These are phyloP conservation scores for Sordariomycetes sp. DNA, from an alignment of 2,329 filamentous ascomycete species.

Conservation along the genomic window DNA sequence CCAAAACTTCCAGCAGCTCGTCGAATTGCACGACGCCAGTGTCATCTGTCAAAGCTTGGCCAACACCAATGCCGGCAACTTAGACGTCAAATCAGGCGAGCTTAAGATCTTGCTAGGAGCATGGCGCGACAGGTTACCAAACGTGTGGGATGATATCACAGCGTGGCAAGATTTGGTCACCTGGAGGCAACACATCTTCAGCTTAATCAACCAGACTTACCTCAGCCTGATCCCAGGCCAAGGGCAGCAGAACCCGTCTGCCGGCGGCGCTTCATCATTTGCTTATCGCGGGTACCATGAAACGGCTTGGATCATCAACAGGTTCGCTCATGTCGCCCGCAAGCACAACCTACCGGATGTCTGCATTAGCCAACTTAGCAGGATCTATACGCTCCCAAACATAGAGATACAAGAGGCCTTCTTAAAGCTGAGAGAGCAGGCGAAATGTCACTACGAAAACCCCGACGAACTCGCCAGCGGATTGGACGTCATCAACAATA, in stretches of 20 bases:
- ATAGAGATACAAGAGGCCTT: slow-evolving; percentile 99
- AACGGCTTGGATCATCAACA: slow-evolving; percentile 99
- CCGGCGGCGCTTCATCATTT: slow-evolving; percentile 78
- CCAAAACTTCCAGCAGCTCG: slow-evolving; percentile 95
- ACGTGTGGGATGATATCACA: slow-evolving; percentile 99
- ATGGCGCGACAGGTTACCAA: slow-evolving; percentile 91
- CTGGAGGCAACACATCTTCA: slow-evolving; percentile 98
- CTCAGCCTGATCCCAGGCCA: slow-evolving; percentile 73
- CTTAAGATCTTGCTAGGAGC: slow-evolving; percentile 87
- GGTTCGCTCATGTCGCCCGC: slow-evolving; percentile 92
- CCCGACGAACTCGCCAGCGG: slow-evolving; percentile 84
- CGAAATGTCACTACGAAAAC: slow-evolving; percentile 98
- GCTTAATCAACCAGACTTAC: slow-evolving; percentile 91
- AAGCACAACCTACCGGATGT: slow-evolving; percentile 97
- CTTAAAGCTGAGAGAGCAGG: slow-evolving; percentile 95
- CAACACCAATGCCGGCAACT: slow-evolving; percentile 71
- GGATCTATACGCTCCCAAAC: slow-evolving; percentile 97
- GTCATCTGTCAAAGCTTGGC: slow-evolving; percentile 90
- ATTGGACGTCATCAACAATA: slow-evolving; percentile 98
- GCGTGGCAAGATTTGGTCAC: slow-evolving; percentile 99
- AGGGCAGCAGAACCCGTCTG: slow-evolving; percentile 62
- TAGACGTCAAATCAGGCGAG: slow-evolving; percentile 92
- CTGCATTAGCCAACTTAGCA: slow-evolving; percentile 91
- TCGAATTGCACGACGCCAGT: slow-evolving; percentile 94
- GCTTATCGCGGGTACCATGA: slow-evolving; percentile 97